phyloP scores from a whole-genome alignment of 805 yeast species.

The Torulaspora microellipsoides region DNA sequence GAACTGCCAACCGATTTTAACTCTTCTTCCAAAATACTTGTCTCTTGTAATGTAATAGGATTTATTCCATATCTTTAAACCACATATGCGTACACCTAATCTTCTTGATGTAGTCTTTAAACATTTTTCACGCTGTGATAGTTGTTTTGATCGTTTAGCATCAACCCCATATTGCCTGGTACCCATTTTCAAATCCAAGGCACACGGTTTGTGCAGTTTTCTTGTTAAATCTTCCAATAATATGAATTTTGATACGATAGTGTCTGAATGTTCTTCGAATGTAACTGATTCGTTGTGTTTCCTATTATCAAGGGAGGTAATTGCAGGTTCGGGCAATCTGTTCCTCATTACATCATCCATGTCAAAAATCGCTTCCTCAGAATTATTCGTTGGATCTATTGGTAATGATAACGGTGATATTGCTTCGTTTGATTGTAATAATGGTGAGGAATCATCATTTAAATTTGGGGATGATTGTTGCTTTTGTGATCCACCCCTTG shows the following conservation, averaged over 20 bases:
- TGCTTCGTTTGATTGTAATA: slow-evolving; percentile 4
- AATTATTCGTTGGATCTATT: slow-evolving; percentile 3
- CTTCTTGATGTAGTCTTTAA: slow-evolving; percentile 69
- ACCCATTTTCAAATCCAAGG: slow-evolving; percentile 94
- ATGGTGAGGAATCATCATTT: slow-evolving; percentile 5
- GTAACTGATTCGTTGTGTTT: slow-evolving; percentile 21
- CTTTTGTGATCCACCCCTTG: slow-evolving; percentile 5
- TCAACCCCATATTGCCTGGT: slow-evolving; percentile 98
- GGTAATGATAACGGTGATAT: slow-evolving; percentile 15
- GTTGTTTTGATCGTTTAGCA: slow-evolving; percentile 64
- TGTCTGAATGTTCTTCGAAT: slow-evolving; percentile 26
- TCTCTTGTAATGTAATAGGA: slow-evolving; percentile 62
- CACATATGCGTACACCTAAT: slow-evolving; percentile 91
- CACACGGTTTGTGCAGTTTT: slow-evolving; percentile 81
- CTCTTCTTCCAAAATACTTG: slow-evolving; percentile 85
- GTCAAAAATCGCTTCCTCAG: slow-evolving; percentile 17
- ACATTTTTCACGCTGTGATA: slow-evolving; percentile 81
- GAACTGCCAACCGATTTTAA: slow-evolving; percentile 70
- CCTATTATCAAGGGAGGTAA: background rate
- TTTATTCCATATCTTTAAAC: slow-evolving; percentile 79
- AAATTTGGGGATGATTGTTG: slow-evolving; percentile 3
- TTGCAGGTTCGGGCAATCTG: slow-evolving; percentile 2
- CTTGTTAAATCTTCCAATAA: slow-evolving; percentile 85
- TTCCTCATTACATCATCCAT: slow-evolving; percentile 11
- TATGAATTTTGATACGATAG: slow-evolving; percentile 55